Conservation (phyloP, 2,329 filamentous ascomycete genomes). For the Ceratocystis alfenasii region DNA sequence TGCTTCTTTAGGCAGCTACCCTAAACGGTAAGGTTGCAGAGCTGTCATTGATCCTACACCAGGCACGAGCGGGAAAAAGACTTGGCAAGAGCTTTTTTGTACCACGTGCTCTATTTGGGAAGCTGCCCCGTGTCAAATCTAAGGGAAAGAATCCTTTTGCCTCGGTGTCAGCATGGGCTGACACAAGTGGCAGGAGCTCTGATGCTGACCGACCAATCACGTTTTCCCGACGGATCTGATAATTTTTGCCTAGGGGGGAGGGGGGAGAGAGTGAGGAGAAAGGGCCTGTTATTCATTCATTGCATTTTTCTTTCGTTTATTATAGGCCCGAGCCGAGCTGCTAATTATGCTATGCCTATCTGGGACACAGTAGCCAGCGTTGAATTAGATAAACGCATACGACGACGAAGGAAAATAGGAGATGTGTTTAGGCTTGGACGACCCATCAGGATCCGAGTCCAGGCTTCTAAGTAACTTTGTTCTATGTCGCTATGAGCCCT, state of each 20-base stretch:
- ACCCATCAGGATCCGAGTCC: too few species aligned
- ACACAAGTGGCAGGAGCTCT: not conserved
- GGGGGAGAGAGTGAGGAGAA: not conserved
- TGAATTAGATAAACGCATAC: too few species aligned
- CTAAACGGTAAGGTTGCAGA: not conserved
- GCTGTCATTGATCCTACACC: conserved; percentile 7
- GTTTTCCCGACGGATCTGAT: not conserved
- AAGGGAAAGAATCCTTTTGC: not conserved
- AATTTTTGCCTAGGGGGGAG: not conserved
- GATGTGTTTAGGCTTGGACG: too few species aligned
- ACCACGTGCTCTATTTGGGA: not conserved
- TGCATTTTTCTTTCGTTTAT: not conserved
- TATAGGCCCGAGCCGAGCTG: not conserved
- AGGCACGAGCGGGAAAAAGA: not conserved
- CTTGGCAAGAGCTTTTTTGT: not conserved
- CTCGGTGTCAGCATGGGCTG: not conserved
- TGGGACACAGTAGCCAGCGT: too few species aligned
- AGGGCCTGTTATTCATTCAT: not conserved
- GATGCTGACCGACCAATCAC: not conserved
- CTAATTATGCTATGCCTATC: too few species aligned
- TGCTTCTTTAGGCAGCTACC: not conserved
- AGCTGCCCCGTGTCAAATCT: not conserved
- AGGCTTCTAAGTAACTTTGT: not conserved
- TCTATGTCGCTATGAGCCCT: not conserved
- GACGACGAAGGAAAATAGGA: too few species aligned